A percentile compares a stretch with the other conserved stretches of the same genome.
These are phyloP conservation scores for Cryptococcus hybrid DNA, from an alignment of 1,284 basidiomycete genomes.

Conservation along the genomic window DNA sequence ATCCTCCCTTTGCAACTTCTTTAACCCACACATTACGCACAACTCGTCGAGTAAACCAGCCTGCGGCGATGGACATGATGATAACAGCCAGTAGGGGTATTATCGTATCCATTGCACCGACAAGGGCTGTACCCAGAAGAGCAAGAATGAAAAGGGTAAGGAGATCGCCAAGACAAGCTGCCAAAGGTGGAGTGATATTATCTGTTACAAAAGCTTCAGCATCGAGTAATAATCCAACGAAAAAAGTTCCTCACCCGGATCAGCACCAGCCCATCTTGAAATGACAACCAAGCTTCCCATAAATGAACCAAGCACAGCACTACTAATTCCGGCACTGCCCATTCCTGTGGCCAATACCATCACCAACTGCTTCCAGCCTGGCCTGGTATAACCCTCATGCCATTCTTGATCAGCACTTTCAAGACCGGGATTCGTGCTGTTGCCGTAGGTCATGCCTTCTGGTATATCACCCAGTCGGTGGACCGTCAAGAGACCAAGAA, in stretches of 20 bases:
- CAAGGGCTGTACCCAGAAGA: conserved; percentile 59
- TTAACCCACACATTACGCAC: conserved; percentile 53
- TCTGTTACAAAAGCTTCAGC: conserved; percentile 55
- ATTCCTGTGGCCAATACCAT: conserved; percentile 88
- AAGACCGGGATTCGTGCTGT: conserved; percentile 9
- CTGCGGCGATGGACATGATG: conserved; percentile 57
- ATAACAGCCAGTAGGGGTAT: conserved; percentile 62
- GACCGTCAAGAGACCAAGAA: conserved; percentile 66
- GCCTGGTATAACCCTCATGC: conserved; percentile 49
- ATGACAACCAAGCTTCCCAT: conserved; percentile 84
- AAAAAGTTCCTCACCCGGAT: conserved; percentile 65
- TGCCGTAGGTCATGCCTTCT: conserved; percentile 8
- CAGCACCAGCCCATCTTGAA: conserved; percentile 69
- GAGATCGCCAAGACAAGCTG: conserved; percentile 88
- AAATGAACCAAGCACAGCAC: conserved; percentile 80
- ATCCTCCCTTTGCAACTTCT: conserved; percentile 72
- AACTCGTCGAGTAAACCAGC: conserved; percentile 53
- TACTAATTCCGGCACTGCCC: conserved; percentile 78
- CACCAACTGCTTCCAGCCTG: conserved; percentile 57
- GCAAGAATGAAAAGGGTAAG: conserved; percentile 81
- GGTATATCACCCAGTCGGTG: conserved; percentile 46
- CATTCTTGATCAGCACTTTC: conserved; percentile 34
- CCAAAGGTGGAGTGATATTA: conserved; percentile 92
- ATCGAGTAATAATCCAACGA: not conserved
- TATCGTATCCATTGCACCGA: conserved; percentile 64